Percentiles rank a stretch among this genome's conserved stretches.
Conservation (phyloP, 768 basidiomycete genomes). For the Suillus brevipes region DNA sequence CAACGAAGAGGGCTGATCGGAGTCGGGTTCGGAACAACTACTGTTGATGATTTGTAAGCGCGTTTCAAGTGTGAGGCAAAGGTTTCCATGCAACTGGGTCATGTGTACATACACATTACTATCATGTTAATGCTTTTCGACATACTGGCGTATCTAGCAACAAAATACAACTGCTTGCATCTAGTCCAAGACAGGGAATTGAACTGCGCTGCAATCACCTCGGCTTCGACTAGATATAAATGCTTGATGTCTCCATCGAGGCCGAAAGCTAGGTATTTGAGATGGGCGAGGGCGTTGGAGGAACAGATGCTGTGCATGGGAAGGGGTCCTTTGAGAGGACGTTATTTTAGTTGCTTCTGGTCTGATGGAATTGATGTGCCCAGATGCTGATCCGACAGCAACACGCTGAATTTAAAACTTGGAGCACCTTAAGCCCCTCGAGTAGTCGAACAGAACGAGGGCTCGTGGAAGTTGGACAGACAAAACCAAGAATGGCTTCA, state of each 20-base stretch:
- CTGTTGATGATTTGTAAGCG: slow-evolving; percentile 1
- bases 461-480: background rate
- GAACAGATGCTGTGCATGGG: background rate
- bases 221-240: background rate
- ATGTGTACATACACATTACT: background rate
- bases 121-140: background rate
- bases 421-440: background rate
- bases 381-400: background rate
- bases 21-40: background rate
- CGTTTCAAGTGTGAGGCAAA: background rate
- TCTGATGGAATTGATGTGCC: background rate
- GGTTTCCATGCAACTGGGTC: background rate
- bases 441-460: background rate
- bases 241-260: background rate
- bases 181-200: background rate
- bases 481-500: background rate
- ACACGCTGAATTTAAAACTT: background rate
- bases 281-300: background rate
- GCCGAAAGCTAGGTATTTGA: background rate
- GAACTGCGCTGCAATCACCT: background rate
- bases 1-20: background rate
- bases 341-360: background rate
- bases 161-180: background rate
- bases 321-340: background rate
- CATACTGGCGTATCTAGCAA: background rate